A percentile compares a stretch with the other conserved stretches of the same genome.
Conservation (phyloP, 805 yeast species). For the Cyberlindnera nakhonratchasimensis region DNA sequence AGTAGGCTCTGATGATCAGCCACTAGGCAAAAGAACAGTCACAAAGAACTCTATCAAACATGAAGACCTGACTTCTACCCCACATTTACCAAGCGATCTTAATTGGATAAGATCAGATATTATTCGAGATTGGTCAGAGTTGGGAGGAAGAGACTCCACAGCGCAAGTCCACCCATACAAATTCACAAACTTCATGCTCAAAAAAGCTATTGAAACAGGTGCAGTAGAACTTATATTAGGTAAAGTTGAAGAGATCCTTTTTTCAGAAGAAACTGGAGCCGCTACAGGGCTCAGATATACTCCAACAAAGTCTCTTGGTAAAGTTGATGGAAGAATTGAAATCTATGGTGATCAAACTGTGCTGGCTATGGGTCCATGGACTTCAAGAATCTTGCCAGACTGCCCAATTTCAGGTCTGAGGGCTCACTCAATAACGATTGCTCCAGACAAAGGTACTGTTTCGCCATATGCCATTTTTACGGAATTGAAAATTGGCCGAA, state of each 20-base stretch:
- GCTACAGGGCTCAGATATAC: conserved; percentile 70
- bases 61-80: conserved; percentile 19
- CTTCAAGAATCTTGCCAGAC: conserved; percentile 81
- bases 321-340: conserved; percentile 36
- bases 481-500: conserved; percentile 70
- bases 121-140: conserved; percentile 67
- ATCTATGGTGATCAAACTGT: conserved; percentile 75
- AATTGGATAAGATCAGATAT: conserved; percentile 71
- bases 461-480: conserved; percentile 93
- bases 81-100: conserved; percentile 55
- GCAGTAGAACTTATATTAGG: conserved; percentile 84
- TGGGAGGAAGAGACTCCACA: conserved; percentile 84
- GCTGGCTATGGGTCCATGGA: conserved; percentile 95
- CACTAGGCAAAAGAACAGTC: conserved; percentile 33
- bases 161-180: conserved; percentile 97
- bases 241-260: conserved; percentile 66
- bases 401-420: conserved; percentile 93
- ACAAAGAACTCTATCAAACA: conserved; percentile 33
- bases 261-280: conserved; percentile 58
- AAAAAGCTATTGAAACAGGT: conserved; percentile 77
- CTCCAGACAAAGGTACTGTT: conserved; percentile 74
- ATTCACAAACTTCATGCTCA: conserved; percentile 80
- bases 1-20: conserved; percentile 18
- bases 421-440: conserved; percentile 91
- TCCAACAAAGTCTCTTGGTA: conserved; percentile 31